Evolutionary conservation across 176 grass and related monocot genomes (phyloP), one percentile per base, ranked within the genome.

Genomic region (Zoysia pacifica): DNA sequence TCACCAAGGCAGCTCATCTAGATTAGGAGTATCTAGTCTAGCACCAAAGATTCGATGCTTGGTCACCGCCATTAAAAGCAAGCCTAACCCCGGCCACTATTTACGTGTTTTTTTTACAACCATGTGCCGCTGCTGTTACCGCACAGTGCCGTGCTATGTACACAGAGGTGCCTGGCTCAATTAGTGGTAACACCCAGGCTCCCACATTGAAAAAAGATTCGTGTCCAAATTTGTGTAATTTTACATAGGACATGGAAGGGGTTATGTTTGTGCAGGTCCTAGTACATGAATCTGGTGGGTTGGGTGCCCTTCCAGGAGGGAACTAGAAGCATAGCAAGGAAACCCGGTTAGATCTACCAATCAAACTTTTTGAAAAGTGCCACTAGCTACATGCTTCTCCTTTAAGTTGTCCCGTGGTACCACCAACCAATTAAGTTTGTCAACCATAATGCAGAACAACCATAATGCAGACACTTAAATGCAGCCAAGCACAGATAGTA

Each of bases 11-110:
- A 28, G 28, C 28, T 28, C 28, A 28, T 28, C 28, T 28, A 28
- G 28, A 28, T 28, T 28, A 28, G 28, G 28, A 28, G 28, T 28
- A 28, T 28, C 28, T 28, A 28, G 28, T 28, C 28, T 28, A 28
- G 28, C 28, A 28, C 28, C 60, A 61, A 81, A 81, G 84, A 86
- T 86, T 81, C 72, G 53, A 45, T 58, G 78, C 75, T 75, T 51
- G 78, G 71, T 81, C 53, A 38, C 77, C 37, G 56, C 72, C 9
- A 81, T 70, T 63, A 81, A 86, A 2, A 28, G 28, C 46, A 62
- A 36, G 11, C 35, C 42, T 0, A 80, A 16, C 69, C 11, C 18
- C 71, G 11, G 28, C 12, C 64, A 76, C 71, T 63, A 64, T 69
- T 49, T 28, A 9, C 46, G 20, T 42, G 63, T 36, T 18, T 73